Evolutionary conservation across 2,329 filamentous ascomycete genomes (phyloP), one percentile per base, ranked within the genome.

Genomic region (Chaetomium sp.): DNA sequence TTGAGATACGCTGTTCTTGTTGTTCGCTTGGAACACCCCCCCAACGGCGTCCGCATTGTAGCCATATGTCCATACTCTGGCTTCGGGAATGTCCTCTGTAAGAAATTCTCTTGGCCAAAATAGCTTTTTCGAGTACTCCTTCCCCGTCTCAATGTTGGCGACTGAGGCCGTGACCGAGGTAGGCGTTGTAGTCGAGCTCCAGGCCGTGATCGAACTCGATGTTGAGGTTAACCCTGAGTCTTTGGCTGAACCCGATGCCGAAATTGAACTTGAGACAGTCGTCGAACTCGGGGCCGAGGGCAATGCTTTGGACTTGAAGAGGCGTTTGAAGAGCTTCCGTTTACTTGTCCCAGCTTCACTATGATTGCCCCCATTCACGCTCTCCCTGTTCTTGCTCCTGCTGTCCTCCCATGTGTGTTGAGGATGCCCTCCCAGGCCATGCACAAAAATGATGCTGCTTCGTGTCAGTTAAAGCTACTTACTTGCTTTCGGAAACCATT

Each of bases 51-150:
- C 67, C 14, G 70, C 70, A 53, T 74, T 67, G 60, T 73, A 74
- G 41, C 71, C 71, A 54, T 72, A 74, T n/a, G 70, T 73, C 69
- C 66, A 71, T 36, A 73, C 58, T 54, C 66, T 64, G 37, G 71
- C 71, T 12, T 70, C 56, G 19, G 67, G 69, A 11, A 72, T 58
- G 58, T 73, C 70, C n/a, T 60, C 27, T n/a, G 59, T 42, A n/a
- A 74, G 68, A 48, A 65, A 69, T 11, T 73, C 67, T 27, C 65
- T 54, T 4, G 69, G 71, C 71, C 69, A 72, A 59, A 70, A 73
- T 0, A 66, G 19, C 45, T 57, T 62, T 43, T 36, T 7, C 8
- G 48, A 14, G 36, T 40, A 44, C 32, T 52, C 45, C 37, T 37
- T 40, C 34, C 9, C 19, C 40, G 52, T 11, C 11, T 42, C 49